phyloP scores from a whole-genome alignment of 768 basidiomycete genomes.

The Wakefieldia striispora region DNA sequence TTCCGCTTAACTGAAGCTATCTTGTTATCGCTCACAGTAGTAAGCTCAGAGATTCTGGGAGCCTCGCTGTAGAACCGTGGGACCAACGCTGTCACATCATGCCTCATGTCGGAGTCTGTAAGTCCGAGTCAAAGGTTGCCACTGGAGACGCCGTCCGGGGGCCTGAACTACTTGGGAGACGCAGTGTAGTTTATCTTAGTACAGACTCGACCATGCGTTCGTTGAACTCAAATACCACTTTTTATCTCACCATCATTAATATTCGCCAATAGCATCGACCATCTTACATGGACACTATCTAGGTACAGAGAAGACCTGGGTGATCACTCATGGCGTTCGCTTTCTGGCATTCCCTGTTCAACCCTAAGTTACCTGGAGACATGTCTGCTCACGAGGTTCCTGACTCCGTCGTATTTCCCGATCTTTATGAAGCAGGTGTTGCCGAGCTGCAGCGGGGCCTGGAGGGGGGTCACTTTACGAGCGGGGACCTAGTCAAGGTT shows the following conservation, averaged over 20 bases:
- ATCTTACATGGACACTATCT: background rate
- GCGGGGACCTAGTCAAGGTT: conserved; percentile 64
- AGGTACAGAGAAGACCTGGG: background rate
- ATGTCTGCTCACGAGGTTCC: conserved; percentile 6
- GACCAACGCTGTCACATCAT: too few relatives aligned
- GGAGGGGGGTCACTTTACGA: conserved; percentile 49
- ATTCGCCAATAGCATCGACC: background rate
- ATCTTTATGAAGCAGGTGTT: conserved; percentile 62
- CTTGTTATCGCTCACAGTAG: too few relatives aligned
- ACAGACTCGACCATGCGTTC: background rate
- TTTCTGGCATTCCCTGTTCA: conserved; percentile 4
- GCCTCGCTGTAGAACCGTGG: too few relatives aligned
- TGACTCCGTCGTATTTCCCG: conserved; percentile 38
- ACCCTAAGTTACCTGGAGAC: conserved; percentile 10
- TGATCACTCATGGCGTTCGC: background rate
- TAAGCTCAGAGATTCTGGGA: too few relatives aligned
- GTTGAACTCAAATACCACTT: background rate
- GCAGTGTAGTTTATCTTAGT: too few relatives aligned
- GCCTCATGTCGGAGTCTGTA: too few relatives aligned
- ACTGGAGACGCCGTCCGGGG: too few relatives aligned
- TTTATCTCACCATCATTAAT: background rate
- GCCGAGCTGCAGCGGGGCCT: conserved; percentile 54
- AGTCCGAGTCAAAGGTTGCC: too few relatives aligned
- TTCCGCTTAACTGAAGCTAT: too few relatives aligned
- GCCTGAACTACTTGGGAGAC: too few relatives aligned